Evolutionary conservation across 169 alveolate genomes (phyloP).

Genomic region (Eimeria brunetti): DNA sequence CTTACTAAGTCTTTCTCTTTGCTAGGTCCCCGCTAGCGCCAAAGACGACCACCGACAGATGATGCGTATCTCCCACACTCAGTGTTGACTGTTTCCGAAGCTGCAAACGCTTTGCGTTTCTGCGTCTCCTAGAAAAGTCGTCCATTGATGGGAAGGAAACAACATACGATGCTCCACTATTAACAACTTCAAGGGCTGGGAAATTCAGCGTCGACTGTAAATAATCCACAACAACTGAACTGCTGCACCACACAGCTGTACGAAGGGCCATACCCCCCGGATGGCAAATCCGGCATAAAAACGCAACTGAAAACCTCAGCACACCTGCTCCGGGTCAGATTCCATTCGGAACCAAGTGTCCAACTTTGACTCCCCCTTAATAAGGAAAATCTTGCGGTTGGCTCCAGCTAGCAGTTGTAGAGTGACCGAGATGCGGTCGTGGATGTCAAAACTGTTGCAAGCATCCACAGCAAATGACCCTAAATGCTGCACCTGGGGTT

Average conservation of each 20-base stretch:
- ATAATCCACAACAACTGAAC: not conserved
- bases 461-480: not conserved
- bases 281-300: not conserved
- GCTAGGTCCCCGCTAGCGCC: conserved; percentile 88
- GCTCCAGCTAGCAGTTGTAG: conserved; percentile 82
- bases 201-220: conserved; percentile 43
- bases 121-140: conserved; percentile 40
- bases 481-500: not conserved
- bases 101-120: conserved; percentile 22
- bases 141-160: conserved; percentile 78
- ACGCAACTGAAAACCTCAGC: not conserved
- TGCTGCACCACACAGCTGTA: not conserved
- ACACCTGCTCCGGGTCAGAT: conserved; percentile 30
- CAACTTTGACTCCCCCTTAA: conserved; percentile 84
- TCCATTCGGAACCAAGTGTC: conserved; percentile 82
- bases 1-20: conserved; percentile 83
- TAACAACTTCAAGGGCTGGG: conserved; percentile 70
- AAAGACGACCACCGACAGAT: conserved; percentile 81
- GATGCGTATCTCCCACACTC: conserved; percentile 53
- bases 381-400: conserved; percentile 77
- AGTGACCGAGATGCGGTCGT: conserved; percentile 85
- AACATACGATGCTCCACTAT: conserved; percentile 65
- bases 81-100: conserved; percentile 16
- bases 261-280: not conserved
- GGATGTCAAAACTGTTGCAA: conserved; percentile 81